Evolutionary conservation across 2,329 filamentous ascomycete species (phyloP).

Genomic region (Alternaria rosae): DNA sequence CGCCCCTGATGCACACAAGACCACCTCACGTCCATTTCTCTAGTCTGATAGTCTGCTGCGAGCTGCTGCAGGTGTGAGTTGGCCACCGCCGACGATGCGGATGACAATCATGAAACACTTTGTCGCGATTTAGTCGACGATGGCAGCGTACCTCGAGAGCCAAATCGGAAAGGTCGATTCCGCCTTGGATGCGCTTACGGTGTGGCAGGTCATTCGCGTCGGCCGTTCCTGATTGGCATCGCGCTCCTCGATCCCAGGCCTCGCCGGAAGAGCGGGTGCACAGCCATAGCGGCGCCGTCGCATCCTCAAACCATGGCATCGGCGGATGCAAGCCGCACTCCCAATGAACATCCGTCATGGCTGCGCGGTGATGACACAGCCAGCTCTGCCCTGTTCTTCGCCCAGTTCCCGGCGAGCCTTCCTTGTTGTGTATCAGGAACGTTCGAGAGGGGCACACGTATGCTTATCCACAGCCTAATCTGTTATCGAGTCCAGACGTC

Average conservation of each 20-base stretch:
- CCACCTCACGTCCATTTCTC: constrained; percentile 36
- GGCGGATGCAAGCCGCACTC: constrained; percentile 33
- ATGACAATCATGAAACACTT: constrained; percentile 24
- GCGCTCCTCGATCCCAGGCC: constrained; percentile 27
- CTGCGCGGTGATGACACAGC: constrained; percentile 35
- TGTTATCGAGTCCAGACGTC: constrained; percentile 9
- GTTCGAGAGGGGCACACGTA: constrained; percentile 6
- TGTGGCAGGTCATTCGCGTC: constrained; percentile 27
- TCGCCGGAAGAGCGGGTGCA: constrained; percentile 46
- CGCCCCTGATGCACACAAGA: constrained; percentile 34
- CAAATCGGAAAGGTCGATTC: constrained; percentile 14
- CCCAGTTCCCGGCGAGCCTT: constrained; percentile 20
- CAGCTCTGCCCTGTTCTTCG: constrained; percentile 21
- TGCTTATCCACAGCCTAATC: not conserved
- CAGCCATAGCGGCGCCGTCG: constrained; percentile 41
- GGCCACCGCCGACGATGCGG: constrained; percentile 29
- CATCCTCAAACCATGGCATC: constrained; percentile 34
- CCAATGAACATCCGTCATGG: constrained; percentile 40
- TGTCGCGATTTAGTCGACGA: constrained; percentile 20
- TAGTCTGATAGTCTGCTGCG: constrained; percentile 34
- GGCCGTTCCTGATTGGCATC: constrained; percentile 39
- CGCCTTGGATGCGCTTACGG: constrained; percentile 24
- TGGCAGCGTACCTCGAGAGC: constrained; percentile 19
- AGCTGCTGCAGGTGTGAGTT: constrained; percentile 38
- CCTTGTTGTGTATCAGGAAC: constrained; percentile 25